Percentiles rank a stretch among this genome's conserved stretches.
Conservation (phyloP, 345 rosid species). For the Mangifera indica region DNA sequence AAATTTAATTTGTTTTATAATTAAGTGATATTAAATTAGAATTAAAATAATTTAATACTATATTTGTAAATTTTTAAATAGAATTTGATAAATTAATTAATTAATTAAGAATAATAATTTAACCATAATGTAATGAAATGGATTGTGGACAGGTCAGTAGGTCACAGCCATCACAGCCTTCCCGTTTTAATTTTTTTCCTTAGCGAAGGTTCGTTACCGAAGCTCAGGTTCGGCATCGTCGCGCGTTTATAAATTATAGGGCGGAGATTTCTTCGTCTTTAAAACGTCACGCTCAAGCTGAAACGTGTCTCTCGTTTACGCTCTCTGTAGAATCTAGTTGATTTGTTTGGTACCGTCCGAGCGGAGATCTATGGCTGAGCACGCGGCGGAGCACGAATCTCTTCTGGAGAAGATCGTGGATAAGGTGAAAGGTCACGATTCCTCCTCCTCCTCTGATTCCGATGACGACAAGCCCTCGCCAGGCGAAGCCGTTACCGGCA, state of each 20-base stretch:
- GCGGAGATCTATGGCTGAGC: constrained; percentile 45
- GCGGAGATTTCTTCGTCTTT: constrained; percentile 26
- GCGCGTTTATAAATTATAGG: constrained; percentile 19
- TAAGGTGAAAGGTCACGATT: constrained; percentile 43
- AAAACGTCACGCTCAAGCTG: constrained; percentile 1
- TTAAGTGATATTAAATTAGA: too few relatives aligned
- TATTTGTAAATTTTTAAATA: too few relatives aligned
- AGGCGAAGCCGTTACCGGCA: constrained; percentile 37
- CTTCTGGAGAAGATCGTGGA: constrained; percentile 54
- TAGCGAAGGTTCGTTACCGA: constrained; percentile 13
- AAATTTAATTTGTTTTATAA: too few relatives aligned
- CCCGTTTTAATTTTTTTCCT: constrained; percentile 10
- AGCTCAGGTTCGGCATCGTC: constrained; percentile 27
- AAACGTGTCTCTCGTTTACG: not conserved
- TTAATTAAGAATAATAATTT: too few relatives aligned
- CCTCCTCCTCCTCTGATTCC: constrained; percentile 64
- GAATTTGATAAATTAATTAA: too few relatives aligned
- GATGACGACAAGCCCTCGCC: constrained; percentile 50
- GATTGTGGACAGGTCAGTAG: not conserved
- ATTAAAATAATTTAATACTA: too few relatives aligned
- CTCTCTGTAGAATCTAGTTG: not conserved
- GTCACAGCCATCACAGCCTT: constrained; percentile 10
- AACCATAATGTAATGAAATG: too few relatives aligned
- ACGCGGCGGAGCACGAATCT: constrained; percentile 35
- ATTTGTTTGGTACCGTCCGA: not conserved